phyloP scores from a whole-genome alignment of 169 alveolate species.

The Plasmodium knowlesi region DNA sequence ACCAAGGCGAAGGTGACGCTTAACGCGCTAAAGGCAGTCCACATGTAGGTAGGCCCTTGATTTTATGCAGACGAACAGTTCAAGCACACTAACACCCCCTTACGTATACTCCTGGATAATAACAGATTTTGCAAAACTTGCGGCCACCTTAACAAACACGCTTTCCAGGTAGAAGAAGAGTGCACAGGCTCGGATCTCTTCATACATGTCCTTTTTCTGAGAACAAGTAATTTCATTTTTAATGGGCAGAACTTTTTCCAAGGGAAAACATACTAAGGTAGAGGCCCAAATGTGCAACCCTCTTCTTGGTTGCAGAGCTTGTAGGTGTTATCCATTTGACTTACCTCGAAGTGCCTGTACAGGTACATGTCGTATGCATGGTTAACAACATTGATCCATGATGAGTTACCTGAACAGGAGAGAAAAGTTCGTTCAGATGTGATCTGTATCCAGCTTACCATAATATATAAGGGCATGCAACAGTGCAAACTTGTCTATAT shows the following conservation, averaged over 20 bases:
- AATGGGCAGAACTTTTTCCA: not conserved
- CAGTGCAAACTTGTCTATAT: not conserved
- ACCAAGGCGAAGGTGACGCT: not conserved
- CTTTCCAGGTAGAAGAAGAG: constrained; percentile 50
- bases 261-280: not conserved
- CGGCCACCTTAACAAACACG: constrained; percentile 17
- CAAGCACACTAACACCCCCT: not conserved
- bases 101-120: constrained; percentile 70
- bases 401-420: not conserved
- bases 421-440: not conserved
- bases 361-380: constrained; percentile 34
- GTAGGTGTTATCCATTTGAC: not conserved
- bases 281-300: not conserved
- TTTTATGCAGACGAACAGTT: not conserved
- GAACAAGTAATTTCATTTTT: not conserved
- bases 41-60: not conserved
- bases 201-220: constrained; percentile 35
- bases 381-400: constrained; percentile 33
- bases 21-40: not conserved
- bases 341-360: constrained; percentile 19
- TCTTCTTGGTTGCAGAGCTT: not conserved
- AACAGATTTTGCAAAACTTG: constrained; percentile 41
- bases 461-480: not conserved
- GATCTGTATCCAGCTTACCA: not conserved
- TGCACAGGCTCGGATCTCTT: constrained; percentile 40